A percentile compares a stretch with the other conserved stretches of the same genome.
Evolutionary conservation across 495 filamentous ascomycete genomes (phyloP).

Genomic region (Bacidia gigantensis): DNA sequence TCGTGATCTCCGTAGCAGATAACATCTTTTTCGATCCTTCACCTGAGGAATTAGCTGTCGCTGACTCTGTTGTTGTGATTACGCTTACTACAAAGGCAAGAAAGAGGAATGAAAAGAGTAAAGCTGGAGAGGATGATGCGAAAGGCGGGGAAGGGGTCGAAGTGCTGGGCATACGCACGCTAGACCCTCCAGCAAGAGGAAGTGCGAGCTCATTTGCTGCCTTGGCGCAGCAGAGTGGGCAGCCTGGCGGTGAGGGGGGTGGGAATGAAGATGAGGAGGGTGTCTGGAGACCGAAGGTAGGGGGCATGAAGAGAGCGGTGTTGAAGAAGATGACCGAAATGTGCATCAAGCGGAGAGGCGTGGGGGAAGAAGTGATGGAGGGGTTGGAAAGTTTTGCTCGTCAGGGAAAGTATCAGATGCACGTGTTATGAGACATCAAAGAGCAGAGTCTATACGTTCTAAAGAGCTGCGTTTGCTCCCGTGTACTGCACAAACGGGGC

Average conservation of each 20-base stretch:
- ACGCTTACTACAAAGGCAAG: constrained; percentile 42
- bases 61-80: constrained; percentile 73
- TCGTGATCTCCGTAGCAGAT: constrained; percentile 72
- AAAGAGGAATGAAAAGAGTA: constrained; percentile 9
- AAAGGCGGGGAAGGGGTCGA: constrained; percentile 26
- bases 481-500: no score
- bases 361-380: constrained; percentile 71
- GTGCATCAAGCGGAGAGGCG: constrained; percentile 54
- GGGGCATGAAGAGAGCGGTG: constrained; percentile 56
- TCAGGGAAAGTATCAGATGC: no score
- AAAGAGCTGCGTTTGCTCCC: no score
- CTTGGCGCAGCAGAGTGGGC: constrained; percentile 22
- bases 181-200: constrained; percentile 59
- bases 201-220: constrained; percentile 39
- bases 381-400: constrained; percentile 48
- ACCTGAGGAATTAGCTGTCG: constrained; percentile 80
- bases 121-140: no score
- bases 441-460: not conserved
- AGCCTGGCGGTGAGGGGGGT: constrained; percentile 14
- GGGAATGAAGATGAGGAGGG: constrained; percentile 36
- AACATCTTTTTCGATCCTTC: constrained; percentile 92
- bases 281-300: constrained; percentile 66
- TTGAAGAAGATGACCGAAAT: constrained; percentile 53
- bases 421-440: no score
- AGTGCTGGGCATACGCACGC: constrained; percentile 48